These are phyloP conservation scores for Hylodesmum podocarpum DNA, from an alignment of 306 rosid species.

Conservation along the genomic window DNA sequence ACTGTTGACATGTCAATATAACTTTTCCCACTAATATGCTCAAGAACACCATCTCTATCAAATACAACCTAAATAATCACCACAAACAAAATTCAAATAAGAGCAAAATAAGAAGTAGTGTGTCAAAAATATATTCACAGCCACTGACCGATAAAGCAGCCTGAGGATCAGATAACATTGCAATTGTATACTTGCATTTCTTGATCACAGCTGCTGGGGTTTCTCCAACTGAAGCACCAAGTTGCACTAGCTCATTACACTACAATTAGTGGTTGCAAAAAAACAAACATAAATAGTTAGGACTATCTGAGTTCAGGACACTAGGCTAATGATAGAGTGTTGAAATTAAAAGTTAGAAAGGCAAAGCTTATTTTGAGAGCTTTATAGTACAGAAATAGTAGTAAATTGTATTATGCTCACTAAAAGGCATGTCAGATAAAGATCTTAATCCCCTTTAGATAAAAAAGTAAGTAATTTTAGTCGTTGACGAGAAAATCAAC, in stretches of 20 bases:
- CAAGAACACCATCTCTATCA: constrained; percentile 73
- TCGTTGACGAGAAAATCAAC: neutral
- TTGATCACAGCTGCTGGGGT: constrained; percentile 76
- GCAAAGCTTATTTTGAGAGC: neutral
- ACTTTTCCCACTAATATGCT: constrained; percentile 64
- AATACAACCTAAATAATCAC: constrained; percentile 58
- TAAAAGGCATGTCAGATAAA: neutral
- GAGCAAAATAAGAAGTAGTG: constrained; percentile 1
- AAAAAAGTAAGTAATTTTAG: neutral
- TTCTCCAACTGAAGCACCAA: constrained; percentile 71
- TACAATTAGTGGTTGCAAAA: constrained; percentile 36
- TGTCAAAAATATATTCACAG: neutral
- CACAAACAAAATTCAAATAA: constrained; percentile 4
- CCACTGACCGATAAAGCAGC: constrained; percentile 74
- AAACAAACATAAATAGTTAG: constrained; percentile 7
- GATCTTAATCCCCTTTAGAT: neutral
- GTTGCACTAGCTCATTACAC: constrained; percentile 68
- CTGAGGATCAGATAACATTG: constrained; percentile 76
- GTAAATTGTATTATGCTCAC: neutral
- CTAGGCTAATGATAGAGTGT: neutral
- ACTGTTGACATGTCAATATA: constrained; percentile 87
- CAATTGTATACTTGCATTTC: constrained; percentile 78
- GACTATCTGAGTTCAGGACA: neutral
- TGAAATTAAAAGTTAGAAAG: neutral
- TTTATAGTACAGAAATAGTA: neutral